phyloP scores from a whole-genome alignment of 2,329 filamentous ascomycete genomes.

The Colletotrichum echinochloae region DNA sequence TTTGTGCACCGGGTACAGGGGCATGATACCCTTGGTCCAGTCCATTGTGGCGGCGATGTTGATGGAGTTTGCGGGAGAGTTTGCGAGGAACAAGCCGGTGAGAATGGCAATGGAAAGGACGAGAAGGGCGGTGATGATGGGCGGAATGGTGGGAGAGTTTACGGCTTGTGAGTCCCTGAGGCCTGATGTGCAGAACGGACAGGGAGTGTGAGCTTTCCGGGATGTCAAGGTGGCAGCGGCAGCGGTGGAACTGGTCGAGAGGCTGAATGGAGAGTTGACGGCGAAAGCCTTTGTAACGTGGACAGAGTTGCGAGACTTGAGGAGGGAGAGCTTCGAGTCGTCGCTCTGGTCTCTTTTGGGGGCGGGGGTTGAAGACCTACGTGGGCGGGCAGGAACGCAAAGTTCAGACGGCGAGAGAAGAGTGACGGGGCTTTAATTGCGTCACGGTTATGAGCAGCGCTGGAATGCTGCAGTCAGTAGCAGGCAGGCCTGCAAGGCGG shows the following conservation, averaged over 20 bases:
- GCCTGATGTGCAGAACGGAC: slow-evolving; percentile 10
- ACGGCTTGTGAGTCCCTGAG: slow-evolving; percentile 15
- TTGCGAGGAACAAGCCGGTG: slow-evolving; percentile 3
- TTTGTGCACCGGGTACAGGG: slow-evolving; percentile 71
- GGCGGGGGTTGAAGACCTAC: background rate
- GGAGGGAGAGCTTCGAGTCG: background rate
- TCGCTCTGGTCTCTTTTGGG: slow-evolving; percentile 3
- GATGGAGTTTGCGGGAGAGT: background rate
- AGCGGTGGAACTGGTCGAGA: slow-evolving; percentile 1
- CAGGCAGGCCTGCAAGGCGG: background rate
- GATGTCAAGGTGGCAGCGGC: background rate
- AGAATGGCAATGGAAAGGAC: slow-evolving; percentile 30
- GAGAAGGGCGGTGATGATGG: slow-evolving; percentile 22
- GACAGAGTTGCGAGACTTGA: background rate
- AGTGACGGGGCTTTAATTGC: slow-evolving; percentile 37
- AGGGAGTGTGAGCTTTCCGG: background rate
- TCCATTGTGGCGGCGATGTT: slow-evolving; percentile 45
- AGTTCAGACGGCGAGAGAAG: slow-evolving; percentile 18
- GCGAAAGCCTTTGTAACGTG: background rate
- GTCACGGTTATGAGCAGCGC: slow-evolving; percentile 28
- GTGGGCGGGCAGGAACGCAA: slow-evolving; percentile 19
- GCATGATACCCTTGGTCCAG: slow-evolving; percentile 60
- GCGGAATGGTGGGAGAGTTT: slow-evolving; percentile 33
- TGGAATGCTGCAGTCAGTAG: slow-evolving; percentile 1
- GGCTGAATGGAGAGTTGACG: background rate